Base-by-base conservation (phyloP, 2,329 filamentous ascomycete species). In the Mollisiaceae sp. region DNA sequence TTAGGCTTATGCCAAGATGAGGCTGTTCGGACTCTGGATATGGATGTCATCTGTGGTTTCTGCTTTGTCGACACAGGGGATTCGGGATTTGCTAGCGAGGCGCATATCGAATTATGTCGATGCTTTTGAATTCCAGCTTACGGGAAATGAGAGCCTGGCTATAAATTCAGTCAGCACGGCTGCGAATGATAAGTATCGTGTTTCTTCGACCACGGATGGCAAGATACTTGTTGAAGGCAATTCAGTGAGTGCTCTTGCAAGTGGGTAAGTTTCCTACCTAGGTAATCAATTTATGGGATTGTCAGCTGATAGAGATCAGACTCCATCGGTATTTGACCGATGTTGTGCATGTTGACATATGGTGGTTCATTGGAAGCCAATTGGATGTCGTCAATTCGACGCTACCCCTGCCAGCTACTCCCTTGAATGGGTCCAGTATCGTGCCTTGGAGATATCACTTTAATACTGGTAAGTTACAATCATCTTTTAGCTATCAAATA, bases 401-500 rank as follows among this genome's bases (percentile, higher is more conserved):
- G 6, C 74, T 81, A 5, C 74, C 79, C 1, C 58, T 60, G 4
- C 67, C 77, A 12, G 70, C 75, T 38, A 52, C 62, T 1, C 77
- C 78, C 1, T 72, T 82, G 20, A 69, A 71, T 15, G 80, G 81
- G 14, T 74, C 77, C 2, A 82, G 80, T 60, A 68, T 72, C 14
- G 79, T 83, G 39, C 79, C 79, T 2, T 83, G 79, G 78, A 72
- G 81, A 57, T 85, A 84, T 70, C 80, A 82, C 69, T 83, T 83
- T 69, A 85, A 85, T 66, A 83, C 81, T 4, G 79, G 80, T 81
- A 35, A 27, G 63, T 22, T 36, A 18, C 8, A 4, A 32, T 9
- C 24, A 15, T 12, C 41, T 35, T 22, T n/a, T 8, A 22, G 14
- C 2, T 20, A 38, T 39, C 2, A 8, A 11, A 9, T n/a, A 24